phyloP scores from a whole-genome alignment of 1,139 yeast genomes.

The Kurtzmaniella quercitrusa region DNA sequence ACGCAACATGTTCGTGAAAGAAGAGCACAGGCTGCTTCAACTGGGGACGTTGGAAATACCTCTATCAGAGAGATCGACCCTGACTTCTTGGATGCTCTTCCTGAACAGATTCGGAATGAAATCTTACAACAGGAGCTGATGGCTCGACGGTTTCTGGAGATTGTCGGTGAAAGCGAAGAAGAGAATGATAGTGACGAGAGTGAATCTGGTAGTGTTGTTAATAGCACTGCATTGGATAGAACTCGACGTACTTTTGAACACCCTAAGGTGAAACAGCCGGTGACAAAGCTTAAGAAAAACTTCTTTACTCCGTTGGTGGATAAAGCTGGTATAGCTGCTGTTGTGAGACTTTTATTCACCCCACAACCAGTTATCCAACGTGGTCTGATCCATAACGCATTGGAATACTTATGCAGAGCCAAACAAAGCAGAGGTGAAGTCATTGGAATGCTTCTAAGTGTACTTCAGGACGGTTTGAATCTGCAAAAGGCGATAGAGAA shows the following conservation, averaged over 20 bases:
- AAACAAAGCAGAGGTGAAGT: conserved; percentile 78
- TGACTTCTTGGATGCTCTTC: conserved; percentile 77
- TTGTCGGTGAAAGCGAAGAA: conserved; percentile 16
- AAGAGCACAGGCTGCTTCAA: conserved; percentile 49
- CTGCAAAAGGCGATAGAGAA: conserved; percentile 62
- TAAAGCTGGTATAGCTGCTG: conserved; percentile 68
- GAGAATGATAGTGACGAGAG: conserved; percentile 21
- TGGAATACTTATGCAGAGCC: conserved; percentile 67
- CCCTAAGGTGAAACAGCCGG: neutral
- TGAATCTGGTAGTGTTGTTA: conserved; percentile 25
- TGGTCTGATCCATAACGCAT: conserved; percentile 61
- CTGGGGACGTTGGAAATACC: conserved; percentile 18
- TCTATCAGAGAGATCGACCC: conserved; percentile 66
- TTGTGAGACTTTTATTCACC: conserved; percentile 66
- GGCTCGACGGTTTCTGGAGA: conserved; percentile 35
- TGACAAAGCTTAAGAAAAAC: conserved; percentile 20
- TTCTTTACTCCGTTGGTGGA: conserved; percentile 71
- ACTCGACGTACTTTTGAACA: neutral
- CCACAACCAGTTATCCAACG: conserved; percentile 68
- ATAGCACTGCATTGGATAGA: conserved; percentile 7
- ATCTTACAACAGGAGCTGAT: conserved; percentile 65
- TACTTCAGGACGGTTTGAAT: conserved; percentile 69
- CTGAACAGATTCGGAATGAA: conserved; percentile 69
- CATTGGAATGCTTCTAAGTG: conserved; percentile 62
- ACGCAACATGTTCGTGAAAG: conserved; percentile 79